phyloP scores from a whole-genome alignment of 345 rosid species.

The Stellera chamaejasme region DNA sequence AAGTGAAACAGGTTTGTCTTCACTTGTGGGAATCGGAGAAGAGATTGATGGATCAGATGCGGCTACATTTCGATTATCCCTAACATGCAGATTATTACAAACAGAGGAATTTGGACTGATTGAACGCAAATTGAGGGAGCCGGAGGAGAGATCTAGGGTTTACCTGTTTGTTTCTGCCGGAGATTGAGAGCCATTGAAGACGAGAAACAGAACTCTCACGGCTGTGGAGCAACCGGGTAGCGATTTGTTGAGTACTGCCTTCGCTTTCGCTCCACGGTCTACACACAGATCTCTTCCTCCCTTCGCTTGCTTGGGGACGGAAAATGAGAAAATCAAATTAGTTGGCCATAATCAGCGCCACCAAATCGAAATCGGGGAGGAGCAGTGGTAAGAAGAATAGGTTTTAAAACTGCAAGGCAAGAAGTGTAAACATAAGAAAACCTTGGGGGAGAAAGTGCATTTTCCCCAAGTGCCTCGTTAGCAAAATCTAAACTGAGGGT shows the following conservation, averaged over 20 bases:
- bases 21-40: background rate
- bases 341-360: too few relatives aligned
- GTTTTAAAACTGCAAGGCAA: too few relatives aligned
- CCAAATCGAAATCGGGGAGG: too few relatives aligned
- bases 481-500: too few relatives aligned
- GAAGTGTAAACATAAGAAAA: too few relatives aligned
- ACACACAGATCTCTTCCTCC: background rate
- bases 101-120: background rate
- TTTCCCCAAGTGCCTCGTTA: too few relatives aligned
- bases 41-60: too few relatives aligned
- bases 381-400: too few relatives aligned
- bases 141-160: conserved; percentile 10
- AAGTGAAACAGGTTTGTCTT: background rate
- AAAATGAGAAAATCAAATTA: background rate
- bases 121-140: background rate
- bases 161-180: conserved; percentile 96
- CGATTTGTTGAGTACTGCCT: background rate
- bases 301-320: background rate
- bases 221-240: background rate
- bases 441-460: too few relatives aligned
- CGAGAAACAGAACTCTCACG: conserved; percentile 5
- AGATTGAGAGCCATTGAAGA: conserved; percentile 91
- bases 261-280: background rate
- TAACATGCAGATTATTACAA: background rate
- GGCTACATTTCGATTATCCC: background rate